Conservation (phyloP, 2,329 filamentous ascomycete species). For the Ophiobolus disseminans region DNA sequence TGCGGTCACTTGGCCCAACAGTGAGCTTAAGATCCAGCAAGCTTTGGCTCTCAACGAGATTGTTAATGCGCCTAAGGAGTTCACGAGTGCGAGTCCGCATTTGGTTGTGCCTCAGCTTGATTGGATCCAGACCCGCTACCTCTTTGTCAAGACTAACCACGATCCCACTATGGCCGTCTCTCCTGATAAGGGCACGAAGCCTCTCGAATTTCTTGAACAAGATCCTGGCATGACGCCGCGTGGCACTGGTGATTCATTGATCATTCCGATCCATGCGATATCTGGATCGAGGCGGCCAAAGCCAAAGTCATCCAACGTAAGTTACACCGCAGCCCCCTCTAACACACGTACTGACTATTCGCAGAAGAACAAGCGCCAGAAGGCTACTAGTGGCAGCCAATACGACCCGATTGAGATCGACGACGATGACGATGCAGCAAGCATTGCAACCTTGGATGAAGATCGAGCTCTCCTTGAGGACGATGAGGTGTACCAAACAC, state of each 20-base stretch:
- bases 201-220: constrained; percentile 45
- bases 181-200: constrained; percentile 22
- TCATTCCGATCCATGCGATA: constrained; percentile 62
- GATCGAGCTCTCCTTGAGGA: constrained; percentile 55
- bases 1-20: constrained; percentile 67
- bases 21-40: constrained; percentile 63
- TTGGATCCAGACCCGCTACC: constrained; percentile 90
- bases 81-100: constrained; percentile 62
- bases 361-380: constrained; percentile 36
- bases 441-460: constrained; percentile 58
- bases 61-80: constrained; percentile 73
- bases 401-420: constrained; percentile 50
- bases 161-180: not conserved
- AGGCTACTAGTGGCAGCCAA: constrained; percentile 34
- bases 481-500: constrained; percentile 11
- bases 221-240: constrained; percentile 51
- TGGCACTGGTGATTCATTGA: constrained; percentile 52
- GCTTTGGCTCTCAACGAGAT: constrained; percentile 85
- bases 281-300: constrained; percentile 53
- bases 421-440: constrained; percentile 51
- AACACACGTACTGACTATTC: constrained; percentile 10
- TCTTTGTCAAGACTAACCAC: constrained; percentile 64
- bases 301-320: constrained; percentile 21
- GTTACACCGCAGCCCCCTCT: not conserved
- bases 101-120: constrained; percentile 77